phyloP scores from a whole-genome alignment of 2,329 filamentous ascomycete genomes.

The Penicillium sp. region DNA sequence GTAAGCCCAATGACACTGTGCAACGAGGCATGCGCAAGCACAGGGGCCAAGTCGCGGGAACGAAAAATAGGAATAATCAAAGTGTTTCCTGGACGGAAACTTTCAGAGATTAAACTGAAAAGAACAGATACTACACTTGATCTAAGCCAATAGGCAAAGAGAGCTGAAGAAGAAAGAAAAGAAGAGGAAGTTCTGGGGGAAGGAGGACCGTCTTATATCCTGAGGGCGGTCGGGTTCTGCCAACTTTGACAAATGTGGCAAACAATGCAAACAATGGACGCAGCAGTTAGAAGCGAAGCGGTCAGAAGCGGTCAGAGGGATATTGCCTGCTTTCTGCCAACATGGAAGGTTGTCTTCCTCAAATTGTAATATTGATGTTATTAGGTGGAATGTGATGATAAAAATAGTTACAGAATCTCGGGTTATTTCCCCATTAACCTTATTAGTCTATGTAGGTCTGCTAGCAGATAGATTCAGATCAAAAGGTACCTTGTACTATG shows the following conservation, averaged over 20 bases:
- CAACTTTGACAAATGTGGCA: neutral
- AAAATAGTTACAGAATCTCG: neutral
- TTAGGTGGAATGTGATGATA: neutral
- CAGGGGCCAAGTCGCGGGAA: neutral
- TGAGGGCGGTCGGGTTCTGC: neutral
- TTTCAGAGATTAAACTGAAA: neutral
- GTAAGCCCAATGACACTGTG: conserved; percentile 1
- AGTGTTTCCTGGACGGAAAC: neutral
- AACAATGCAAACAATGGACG: neutral
- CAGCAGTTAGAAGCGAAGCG: neutral
- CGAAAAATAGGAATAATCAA: neutral
- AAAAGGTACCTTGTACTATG: neutral
- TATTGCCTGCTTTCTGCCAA: neutral
- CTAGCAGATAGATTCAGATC: neutral
- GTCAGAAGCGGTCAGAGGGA: neutral
- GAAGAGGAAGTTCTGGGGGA: neutral
- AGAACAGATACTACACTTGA: conserved; percentile 4
- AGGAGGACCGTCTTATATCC: neutral
- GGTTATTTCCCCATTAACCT: neutral
- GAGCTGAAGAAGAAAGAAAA: neutral
- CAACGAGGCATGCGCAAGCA: neutral
- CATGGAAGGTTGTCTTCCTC: no score
- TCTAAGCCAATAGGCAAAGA: conserved; percentile 5
- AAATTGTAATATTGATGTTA: no score
- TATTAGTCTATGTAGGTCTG: neutral